A percentile compares a stretch with the other conserved stretches of the same genome.
These are phyloP conservation scores for Chernovozyma sophiae-reginae DNA, from an alignment of 1,139 yeast genomes.

Conservation along the genomic window DNA sequence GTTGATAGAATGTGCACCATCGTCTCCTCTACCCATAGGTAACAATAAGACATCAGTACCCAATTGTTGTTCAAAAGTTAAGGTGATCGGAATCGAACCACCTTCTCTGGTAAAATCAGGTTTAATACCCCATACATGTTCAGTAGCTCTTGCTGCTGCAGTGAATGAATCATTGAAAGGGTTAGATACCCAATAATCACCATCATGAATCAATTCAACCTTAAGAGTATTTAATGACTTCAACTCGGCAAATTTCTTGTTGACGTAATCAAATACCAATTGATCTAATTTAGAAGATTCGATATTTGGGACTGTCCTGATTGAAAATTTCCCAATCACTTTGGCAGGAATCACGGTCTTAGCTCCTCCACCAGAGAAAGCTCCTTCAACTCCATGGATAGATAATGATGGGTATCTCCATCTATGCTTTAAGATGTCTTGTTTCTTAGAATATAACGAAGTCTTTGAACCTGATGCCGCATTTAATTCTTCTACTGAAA, in stretches of 20 bases:
- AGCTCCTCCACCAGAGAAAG: conserved; percentile 91
- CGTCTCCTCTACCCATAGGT: conserved; percentile 99
- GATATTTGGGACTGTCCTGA: conserved; percentile 95
- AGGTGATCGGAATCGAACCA: conserved; percentile 94
- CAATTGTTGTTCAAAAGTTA: conserved; percentile 83
- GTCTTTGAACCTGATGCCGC: conserved; percentile 87
- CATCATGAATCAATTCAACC: conserved; percentile 85
- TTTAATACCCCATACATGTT: conserved; percentile 88
- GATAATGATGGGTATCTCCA: conserved; percentile 98
- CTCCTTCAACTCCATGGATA: conserved; percentile 96
- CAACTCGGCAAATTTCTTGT: conserved; percentile 59
- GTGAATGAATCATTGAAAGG: conserved; percentile 90
- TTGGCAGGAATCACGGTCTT: conserved; percentile 97
- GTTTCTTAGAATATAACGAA: conserved; percentile 69
- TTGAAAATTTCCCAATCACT: conserved; percentile 90
- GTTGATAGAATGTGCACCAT: conserved; percentile 97
- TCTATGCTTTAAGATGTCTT: conserved; percentile 90
- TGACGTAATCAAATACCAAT: conserved; percentile 68
- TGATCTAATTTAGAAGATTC: conserved; percentile 75
- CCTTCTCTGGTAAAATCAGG: conserved; percentile 99
- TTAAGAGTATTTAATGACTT: conserved; percentile 71
- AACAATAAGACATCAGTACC: conserved; percentile 81
- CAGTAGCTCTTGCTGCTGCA: conserved; percentile 92
- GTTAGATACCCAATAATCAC: conserved; percentile 93
- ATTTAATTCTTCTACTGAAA: conserved; percentile 78